These are phyloP conservation scores for Xylaria sp. DNA, from an alignment of 2,329 filamentous ascomycete species.

Conservation along the genomic window DNA sequence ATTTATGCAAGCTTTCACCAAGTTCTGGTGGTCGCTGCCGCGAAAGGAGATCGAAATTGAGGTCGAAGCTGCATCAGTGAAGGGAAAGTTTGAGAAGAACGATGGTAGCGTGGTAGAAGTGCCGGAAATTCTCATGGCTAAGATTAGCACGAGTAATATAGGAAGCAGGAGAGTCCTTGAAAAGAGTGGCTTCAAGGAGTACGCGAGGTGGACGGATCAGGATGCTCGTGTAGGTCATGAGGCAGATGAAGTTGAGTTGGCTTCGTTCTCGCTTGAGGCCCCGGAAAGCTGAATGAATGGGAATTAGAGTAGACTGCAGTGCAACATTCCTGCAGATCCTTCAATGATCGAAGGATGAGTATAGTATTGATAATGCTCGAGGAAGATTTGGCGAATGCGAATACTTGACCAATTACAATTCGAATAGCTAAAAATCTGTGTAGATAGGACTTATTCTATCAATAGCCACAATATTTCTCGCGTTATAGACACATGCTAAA, in stretches of 20 bases:
- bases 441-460: neutral
- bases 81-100: conserved; percentile 20
- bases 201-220: conserved; percentile 53
- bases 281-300: conserved; percentile 18
- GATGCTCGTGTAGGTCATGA: conserved; percentile 39
- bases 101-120: conserved; percentile 45
- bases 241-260: conserved; percentile 21
- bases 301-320: too few species aligned
- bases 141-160: conserved; percentile 60
- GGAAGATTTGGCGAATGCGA: conserved; percentile 13
- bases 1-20: conserved; percentile 60
- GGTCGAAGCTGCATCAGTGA: conserved; percentile 53
- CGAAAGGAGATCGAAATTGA: conserved; percentile 56
- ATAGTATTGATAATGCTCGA: neutral
- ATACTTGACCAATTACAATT: neutral
- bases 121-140: conserved; percentile 57
- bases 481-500: neutral
- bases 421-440: neutral
- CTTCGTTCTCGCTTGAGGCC: conserved; percentile 34
- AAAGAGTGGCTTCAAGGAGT: conserved; percentile 65
- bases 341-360: conserved; percentile 4
- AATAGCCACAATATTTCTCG: conserved; percentile 2
- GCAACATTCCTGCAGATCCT: neutral
- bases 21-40: conserved; percentile 61
- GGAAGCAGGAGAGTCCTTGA: conserved; percentile 65